Evolutionary conservation across 441 rosid species (phyloP), one percentile per base, ranked within the genome.

Genomic region (Syzygium malaccense): DNA sequence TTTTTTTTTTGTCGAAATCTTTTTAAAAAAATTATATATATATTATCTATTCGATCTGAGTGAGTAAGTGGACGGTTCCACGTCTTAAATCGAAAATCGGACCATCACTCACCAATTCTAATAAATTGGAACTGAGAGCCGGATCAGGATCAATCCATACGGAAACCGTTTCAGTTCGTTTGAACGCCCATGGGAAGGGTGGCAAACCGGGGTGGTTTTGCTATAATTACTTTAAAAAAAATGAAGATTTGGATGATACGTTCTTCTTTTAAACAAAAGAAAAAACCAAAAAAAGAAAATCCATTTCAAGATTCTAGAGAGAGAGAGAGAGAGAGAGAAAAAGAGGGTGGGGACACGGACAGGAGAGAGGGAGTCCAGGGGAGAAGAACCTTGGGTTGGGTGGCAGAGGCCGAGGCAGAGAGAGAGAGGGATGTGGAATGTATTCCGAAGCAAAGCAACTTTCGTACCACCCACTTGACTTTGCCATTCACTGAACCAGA

Each of bases 331-430:
- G 28, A 23, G n/a, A 57, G 13, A 25, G 1, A 53, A 55, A 41
- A 25, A 3, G 75, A 1, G 4, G 49, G 83, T 75, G 83, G 83
- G 83, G 83, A 6, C 87, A 33, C 3, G 26, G 33, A 20, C 41
- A 33, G 54, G 23, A 26, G 51, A 28, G 53, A 66, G 83, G 32
- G 13, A n/a, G 89, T 32, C 93, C 87, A 96, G 95, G 97, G 97
- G 98, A 75, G 96, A 89, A 90, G 98, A 96, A 96, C 98, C 98
- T 94, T 90, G 93, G 92, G 86, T 9, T 91, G 90, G 58, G 62
- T 12, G 30, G 92, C 94, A 90, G 90, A 91, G 48, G 8, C 48
- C 7, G 48, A 45, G 9, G 48, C 58, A 3, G 25, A 13, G 33
- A 3, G 18, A 1, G 32, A 60, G 62, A 8, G n/a, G 7, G 23